Base-by-base conservation (phyloP, 768 basidiomycete genomes). In the Suillus hirtellus region DNA sequence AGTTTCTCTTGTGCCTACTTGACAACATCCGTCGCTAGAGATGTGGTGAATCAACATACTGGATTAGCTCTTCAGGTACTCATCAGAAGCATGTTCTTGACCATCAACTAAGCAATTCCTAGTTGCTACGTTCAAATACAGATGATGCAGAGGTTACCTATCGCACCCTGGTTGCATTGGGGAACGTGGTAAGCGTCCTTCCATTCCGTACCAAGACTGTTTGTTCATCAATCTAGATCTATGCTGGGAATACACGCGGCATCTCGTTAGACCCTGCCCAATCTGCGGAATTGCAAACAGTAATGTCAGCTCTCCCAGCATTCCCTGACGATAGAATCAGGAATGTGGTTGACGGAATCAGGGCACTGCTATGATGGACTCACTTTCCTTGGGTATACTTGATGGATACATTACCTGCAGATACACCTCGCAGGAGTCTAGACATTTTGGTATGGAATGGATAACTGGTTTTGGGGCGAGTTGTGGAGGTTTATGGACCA, bases 131-230 rank as follows among this genome's bases (percentile, higher is more conserved):
- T 75, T 77, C 79, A 60, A 82, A 86, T 69, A 82, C 70, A 50
- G 73, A 74, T 42, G 92, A 93, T 62, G 77, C 86, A 11, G 92
- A 93, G 68, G 84, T 89, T 4, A 81, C 80, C 31, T 93, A 93
- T 71, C 86, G 92, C 42, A 80, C 85, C 10, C 76, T 88, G 12
- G 89, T 91, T 35, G 91, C 84, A 6, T 78, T 93, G 12, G 92
- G 92, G 27, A 92, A 93, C 72, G 72, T 85, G 38, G 92, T 92
- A 66, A 69, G 84, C 73, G 59, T 52, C 24, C 43, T 63, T 27
- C 6, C 11, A 37, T 46, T 58, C 50, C 21, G 3, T 27, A 54
- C 47, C 43, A 8, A 55, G 42, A 17, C 21, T 35, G 4, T 63
- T 61, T 55, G 61, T 43, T 69, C 59, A 66, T 52, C 42, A n/a